phyloP scores from a whole-genome alignment of 257 asterid genomes.

The Ligustrum vulgare region DNA sequence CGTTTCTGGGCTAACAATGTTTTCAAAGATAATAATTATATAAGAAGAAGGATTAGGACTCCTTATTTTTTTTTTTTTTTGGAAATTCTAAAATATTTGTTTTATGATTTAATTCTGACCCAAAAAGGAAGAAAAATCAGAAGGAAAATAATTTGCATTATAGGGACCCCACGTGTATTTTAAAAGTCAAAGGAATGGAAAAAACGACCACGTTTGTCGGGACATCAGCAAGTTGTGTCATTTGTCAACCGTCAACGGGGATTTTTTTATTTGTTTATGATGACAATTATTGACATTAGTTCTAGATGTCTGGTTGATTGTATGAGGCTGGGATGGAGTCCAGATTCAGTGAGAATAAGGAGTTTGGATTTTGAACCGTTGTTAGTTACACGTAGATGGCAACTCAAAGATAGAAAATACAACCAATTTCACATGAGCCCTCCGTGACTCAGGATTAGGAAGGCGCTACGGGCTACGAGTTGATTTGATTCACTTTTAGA shows the following conservation, averaged over 20 bases:
- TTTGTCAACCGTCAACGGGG: constrained; percentile 23
- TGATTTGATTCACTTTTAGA: too few relatives aligned
- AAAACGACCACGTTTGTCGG: constrained; percentile 5
- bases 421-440: too few relatives aligned
- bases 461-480: too few relatives aligned
- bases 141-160: not conserved
- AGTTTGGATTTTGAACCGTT: not conserved
- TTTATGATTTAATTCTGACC: not conserved
- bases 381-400: constrained; percentile 1
- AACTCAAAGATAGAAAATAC: not conserved
- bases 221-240: not conserved
- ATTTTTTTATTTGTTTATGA: not conserved
- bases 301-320: not conserved
- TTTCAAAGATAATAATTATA: constrained; percentile 26
- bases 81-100: not conserved
- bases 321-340: constrained; percentile 28
- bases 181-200: constrained; percentile 1
- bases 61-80: too few relatives aligned
- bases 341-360: not conserved
- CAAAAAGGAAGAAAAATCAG: not conserved
- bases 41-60: not conserved
- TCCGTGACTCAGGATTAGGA: too few relatives aligned
- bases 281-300: not conserved
- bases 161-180: constrained; percentile 8
- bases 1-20: not conserved